Base-by-base conservation (phyloP, 2,329 filamentous ascomycete species). In the Fusarium sp. region DNA sequence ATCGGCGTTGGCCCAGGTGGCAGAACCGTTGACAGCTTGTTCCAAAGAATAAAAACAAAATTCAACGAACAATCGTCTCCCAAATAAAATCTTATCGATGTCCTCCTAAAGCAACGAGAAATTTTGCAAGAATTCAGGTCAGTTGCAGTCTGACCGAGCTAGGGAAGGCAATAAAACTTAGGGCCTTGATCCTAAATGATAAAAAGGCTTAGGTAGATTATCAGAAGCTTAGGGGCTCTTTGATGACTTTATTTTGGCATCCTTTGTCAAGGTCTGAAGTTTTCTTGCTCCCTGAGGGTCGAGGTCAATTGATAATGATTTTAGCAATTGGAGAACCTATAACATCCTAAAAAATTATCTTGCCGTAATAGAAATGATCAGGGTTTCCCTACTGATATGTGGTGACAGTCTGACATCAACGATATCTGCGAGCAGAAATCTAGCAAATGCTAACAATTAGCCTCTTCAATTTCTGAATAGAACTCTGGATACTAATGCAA, bases 401-500 rank as follows among this genome's bases (percentile, higher is more conserved):
- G 35, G 31, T 25, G 31, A 35, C 22, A 5, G 20, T 50, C 22
- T 53, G 25, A 15, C 18, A 36, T 6, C 13, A 36, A 36, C 17
- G 17, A 36, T 17, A 36, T 15, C 35, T 17, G 15, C 17, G 5
- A 36, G 13, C 20, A 29, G 29, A 53, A 60, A 33, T 36, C 62
- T 66, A 44, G 36, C 35, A 52, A 46, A 52, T 46, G 45, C 55
- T 18, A 54, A 45, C 47, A n/a, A 62, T 77, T 71, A 76, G 75
- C 72, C 44, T 53, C 41, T 25, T 20, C 33, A 46, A 54, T 33
- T 35, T 56, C 13, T 20, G 27, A 25, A 45, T n/a, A 35, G 41
- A 65, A 38, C 27, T n/a, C 22, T 39, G 41, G 20, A 18, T n/a
- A 38, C 20, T 38, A 38, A 53, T 59, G 55, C 33, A 52, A 59